Conservation (phyloP, 2,329 filamentous ascomycete species). For the Monilinia aucupariae region DNA sequence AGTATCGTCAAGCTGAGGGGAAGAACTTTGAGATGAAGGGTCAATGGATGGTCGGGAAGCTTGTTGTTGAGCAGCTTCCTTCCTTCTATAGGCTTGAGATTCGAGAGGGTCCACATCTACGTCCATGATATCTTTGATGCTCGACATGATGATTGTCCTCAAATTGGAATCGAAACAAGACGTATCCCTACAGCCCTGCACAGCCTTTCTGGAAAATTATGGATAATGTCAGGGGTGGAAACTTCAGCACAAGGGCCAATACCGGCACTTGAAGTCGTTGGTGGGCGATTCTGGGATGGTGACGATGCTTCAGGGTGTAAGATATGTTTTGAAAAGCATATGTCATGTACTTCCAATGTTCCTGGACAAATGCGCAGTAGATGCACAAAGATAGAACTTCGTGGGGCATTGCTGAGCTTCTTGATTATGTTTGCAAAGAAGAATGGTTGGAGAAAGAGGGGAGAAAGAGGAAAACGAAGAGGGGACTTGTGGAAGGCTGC, state of each 20-base stretch:
- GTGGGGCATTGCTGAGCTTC: constrained; percentile 33
- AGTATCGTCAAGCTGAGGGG: constrained; percentile 25
- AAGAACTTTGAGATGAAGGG: constrained; percentile 24
- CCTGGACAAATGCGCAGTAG: constrained; percentile 28
- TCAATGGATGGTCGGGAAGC: constrained; percentile 26
- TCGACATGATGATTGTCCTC: constrained; percentile 33
- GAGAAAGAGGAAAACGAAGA: constrained; percentile 7
- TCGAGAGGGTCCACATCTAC: constrained; percentile 36
- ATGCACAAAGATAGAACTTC: constrained; percentile 34
- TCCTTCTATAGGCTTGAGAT: constrained; percentile 35
- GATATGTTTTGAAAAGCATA: constrained; percentile 24
- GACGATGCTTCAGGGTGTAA: constrained; percentile 14
- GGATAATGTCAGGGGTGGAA: constrained; percentile 26
- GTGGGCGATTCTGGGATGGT: constrained; percentile 20
- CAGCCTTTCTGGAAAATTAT: constrained; percentile 33
- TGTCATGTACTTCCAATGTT: constrained; percentile 26
- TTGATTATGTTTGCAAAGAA: constrained; percentile 26
- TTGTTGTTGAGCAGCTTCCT: constrained; percentile 31
- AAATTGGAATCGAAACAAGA: constrained; percentile 29
- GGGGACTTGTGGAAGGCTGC: constrained; percentile 10
- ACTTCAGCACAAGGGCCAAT: constrained; percentile 28
- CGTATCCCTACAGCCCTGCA: constrained; percentile 30
- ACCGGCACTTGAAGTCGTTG: constrained; percentile 24
- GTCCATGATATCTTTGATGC: constrained; percentile 37
- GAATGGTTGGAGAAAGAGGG: constrained; percentile 20